These are phyloP conservation scores for Cutaneotrichosporon sp. DNA, from an alignment of 1,284 basidiomycete genomes.

Conservation along the genomic window DNA sequence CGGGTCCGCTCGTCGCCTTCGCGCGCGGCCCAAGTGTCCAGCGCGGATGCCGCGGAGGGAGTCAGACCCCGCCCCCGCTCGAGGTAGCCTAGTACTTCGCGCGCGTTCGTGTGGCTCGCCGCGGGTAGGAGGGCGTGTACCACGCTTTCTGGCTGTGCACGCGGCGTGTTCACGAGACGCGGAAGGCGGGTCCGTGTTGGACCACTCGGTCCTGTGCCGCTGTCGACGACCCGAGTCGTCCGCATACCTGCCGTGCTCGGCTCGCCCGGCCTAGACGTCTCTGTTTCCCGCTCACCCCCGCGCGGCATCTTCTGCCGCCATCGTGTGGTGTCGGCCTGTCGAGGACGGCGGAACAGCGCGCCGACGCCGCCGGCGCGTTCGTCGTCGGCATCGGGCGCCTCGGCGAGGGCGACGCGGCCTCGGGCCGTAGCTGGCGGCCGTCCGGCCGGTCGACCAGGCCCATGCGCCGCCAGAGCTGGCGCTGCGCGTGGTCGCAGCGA, in stretches of 20 bases:
- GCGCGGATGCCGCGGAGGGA: not conserved
- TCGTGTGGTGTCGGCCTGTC: no score
- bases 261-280: not conserved
- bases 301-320: constrained; percentile 8
- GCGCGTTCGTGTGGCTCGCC: not conserved
- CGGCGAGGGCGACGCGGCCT: not conserved
- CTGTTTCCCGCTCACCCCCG: not conserved
- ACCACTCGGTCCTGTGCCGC: no score
- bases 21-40: constrained; percentile 2
- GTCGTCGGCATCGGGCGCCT: not conserved
- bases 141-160: not conserved
- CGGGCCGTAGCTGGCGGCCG: not conserved
- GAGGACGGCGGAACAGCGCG: no score
- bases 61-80: not conserved
- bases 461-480: constrained; percentile 1
- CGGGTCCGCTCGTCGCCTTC: not conserved
- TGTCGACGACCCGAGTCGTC: not conserved
- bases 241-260: not conserved
- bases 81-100: not conserved
- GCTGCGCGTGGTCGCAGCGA: constrained; percentile 3
- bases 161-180: not conserved
- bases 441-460: constrained; percentile 1
- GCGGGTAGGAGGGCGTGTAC: constrained; percentile 3
- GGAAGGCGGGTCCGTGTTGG: not conserved
- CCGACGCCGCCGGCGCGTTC: not conserved